Evolutionary conservation across 495 filamentous ascomycete genomes (phyloP), one percentile per base, ranked within the genome.

Genomic region (Hypomontagnella submonticulosa): DNA sequence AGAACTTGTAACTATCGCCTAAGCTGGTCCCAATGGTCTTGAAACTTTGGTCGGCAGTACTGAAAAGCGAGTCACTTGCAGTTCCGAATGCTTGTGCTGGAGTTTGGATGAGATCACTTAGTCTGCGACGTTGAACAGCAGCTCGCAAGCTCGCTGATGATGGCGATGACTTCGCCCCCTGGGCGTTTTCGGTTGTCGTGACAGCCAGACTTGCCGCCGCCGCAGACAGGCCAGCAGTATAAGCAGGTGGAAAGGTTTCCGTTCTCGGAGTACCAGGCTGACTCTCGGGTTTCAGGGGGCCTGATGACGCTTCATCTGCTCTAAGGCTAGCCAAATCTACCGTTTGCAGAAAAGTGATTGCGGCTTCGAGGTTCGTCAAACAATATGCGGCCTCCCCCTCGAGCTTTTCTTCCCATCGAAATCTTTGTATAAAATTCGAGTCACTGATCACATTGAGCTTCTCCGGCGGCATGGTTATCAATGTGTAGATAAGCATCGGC

Each of bases 331-430:
- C 91, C 7, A 99, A 85, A 73, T 99, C 95, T 23, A 99, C 94
- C 19, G 95, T 97, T 69, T 98, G 94, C n/a, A 99, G 80, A 71
- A 99, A 99, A 52, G 89, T 91, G 42, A 98, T 92, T 46, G 94
- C 89, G 4, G 95, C 95, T 77, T 99, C 95, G 9, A 98, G 88
- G 70, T 95, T 98, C 10, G 95, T 97, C 37, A 99, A 83, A 67
- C 95, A 98, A 73, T 98, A 99, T 13, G 95, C 93, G 9, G 91
- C 90, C 75, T 98, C 96, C 20, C 95, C 95, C 47, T 95, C 90
- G 12, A 98, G 85, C 66, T 92, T 97, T 44, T 79, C 89, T 43
- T 90, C 86, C 61, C 92, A 89, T 59, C 95, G 89, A 73, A 99
- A 99, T 58, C 93, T 82, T 72, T 97, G 94, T 66, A 97, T 93